Conservation (phyloP, 2,329 filamentous ascomycete species). For the Mycocentrospora acerina region DNA sequence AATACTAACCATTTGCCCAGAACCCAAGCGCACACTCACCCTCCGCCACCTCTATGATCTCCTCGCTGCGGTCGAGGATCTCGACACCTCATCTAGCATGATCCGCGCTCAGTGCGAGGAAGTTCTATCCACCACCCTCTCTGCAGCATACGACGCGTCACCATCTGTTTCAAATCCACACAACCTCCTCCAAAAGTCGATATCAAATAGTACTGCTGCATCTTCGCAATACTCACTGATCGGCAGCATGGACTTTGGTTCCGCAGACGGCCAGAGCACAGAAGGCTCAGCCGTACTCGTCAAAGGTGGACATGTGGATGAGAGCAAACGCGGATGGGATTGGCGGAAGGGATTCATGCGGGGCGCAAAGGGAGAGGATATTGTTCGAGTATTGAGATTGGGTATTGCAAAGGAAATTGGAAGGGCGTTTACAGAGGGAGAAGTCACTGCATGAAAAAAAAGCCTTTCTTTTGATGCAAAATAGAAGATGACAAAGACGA, state of each 20-base stretch:
- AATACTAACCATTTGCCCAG: conserved; percentile 27
- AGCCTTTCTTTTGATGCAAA: too few species aligned
- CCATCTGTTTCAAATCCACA: conserved; percentile 20
- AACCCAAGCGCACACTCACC: conserved; percentile 62
- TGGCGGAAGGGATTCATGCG: conserved; percentile 64
- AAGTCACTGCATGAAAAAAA: conserved; percentile 51
- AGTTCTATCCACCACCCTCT: conserved; percentile 73
- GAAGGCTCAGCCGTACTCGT: conserved; percentile 54
- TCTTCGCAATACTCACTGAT: conserved; percentile 65
- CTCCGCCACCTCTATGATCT: conserved; percentile 73
- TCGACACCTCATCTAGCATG: conserved; percentile 71
- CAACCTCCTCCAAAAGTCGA: conserved; percentile 58
- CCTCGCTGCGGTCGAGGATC: conserved; percentile 76
- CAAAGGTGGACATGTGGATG: conserved; percentile 26
- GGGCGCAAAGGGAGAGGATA: conserved; percentile 63
- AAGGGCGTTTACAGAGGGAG: conserved; percentile 67
- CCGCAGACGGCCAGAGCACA: conserved; percentile 32
- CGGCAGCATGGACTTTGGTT: conserved; percentile 70
- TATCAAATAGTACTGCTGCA: conserved; percentile 52
- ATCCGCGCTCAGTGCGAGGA: conserved; percentile 76
- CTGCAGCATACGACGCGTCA: conserved; percentile 59
- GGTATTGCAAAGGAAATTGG: conserved; percentile 75
- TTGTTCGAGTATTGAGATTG: conserved; percentile 71
- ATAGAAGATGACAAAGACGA: too few species aligned
- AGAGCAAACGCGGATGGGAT: conserved; percentile 68